Evolutionary conservation across 805 yeast species (phyloP).

Genomic region (Kazachstania taianensis): DNA sequence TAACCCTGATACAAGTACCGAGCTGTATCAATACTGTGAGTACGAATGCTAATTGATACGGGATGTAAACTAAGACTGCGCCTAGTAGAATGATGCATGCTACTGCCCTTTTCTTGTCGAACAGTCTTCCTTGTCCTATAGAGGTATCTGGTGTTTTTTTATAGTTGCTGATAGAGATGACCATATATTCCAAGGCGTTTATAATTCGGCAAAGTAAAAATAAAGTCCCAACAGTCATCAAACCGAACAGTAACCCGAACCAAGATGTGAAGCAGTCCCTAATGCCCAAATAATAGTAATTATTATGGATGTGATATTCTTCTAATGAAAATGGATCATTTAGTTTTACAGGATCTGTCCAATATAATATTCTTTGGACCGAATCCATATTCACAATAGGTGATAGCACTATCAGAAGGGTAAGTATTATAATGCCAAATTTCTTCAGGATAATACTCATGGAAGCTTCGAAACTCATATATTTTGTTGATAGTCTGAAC

Average conservation of each 20-base stretch:
- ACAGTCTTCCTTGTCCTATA: background rate
- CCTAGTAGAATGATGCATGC: constrained; percentile 32
- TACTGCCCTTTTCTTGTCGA: constrained; percentile 23
- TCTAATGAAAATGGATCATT: constrained; percentile 37
- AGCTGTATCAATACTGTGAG: constrained; percentile 51
- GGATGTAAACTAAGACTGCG: constrained; percentile 53
- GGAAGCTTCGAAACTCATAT: constrained; percentile 39
- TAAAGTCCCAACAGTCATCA: constrained; percentile 19
- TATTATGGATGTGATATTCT: constrained; percentile 31
- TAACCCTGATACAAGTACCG: constrained; percentile 37
- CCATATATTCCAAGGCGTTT: background rate
- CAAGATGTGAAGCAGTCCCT: constrained; percentile 46
- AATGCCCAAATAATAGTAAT: constrained; percentile 59
- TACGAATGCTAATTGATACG: constrained; percentile 70
- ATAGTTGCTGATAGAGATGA: background rate
- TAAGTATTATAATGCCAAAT: constrained; percentile 19
- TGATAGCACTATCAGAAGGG: constrained; percentile 31
- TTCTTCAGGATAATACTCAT: constrained; percentile 30
- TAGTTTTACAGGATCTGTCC: constrained; percentile 45
- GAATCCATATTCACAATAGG: constrained; percentile 24
- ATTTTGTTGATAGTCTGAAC: constrained; percentile 32
- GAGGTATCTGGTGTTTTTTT: background rate
- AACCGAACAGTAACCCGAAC: constrained; percentile 46
- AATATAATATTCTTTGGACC: constrained; percentile 33
- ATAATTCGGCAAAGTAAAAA: constrained; percentile 3